phyloP scores from a whole-genome alignment of 192 early-diverging fungal species.

The Linnemannia exigua region DNA sequence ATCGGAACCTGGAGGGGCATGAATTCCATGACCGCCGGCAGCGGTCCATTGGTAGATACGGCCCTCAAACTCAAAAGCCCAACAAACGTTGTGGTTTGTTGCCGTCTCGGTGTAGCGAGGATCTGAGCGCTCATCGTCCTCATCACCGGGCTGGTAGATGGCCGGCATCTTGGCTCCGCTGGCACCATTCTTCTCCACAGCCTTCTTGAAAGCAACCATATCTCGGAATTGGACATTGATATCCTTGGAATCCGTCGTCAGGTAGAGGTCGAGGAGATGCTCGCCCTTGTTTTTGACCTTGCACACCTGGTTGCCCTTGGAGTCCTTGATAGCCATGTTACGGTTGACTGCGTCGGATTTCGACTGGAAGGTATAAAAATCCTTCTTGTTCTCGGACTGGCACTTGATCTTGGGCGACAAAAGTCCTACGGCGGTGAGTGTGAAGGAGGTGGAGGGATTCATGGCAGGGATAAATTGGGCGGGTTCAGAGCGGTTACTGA shows the following conservation, averaged over 20 bases:
- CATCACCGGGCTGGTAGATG: slow-evolving; percentile 27
- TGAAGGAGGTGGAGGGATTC: slow-evolving; percentile 33
- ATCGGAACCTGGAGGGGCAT: slow-evolving; percentile 40
- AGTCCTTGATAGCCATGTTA: slow-evolving; percentile 48
- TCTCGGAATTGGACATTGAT: slow-evolving; percentile 57
- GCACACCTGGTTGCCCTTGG: slow-evolving; percentile 38
- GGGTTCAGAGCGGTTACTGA: slow-evolving; percentile 28
- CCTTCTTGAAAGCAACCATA: slow-evolving; percentile 57
- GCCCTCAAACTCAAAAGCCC: slow-evolving; percentile 57
- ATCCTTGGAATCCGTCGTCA: slow-evolving; percentile 51
- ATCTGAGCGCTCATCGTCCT: slow-evolving; percentile 31
- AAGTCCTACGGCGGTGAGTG: slow-evolving; percentile 41
- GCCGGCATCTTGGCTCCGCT: background rate
- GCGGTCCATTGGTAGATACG: slow-evolving; percentile 55
- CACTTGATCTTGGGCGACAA: slow-evolving; percentile 54
- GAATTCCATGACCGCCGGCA: slow-evolving; percentile 26
- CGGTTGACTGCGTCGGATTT: slow-evolving; percentile 35
- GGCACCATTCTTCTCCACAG: slow-evolving; percentile 38
- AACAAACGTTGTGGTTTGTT: slow-evolving; percentile 15
- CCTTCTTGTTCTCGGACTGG: slow-evolving; percentile 48
- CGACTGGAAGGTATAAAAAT: slow-evolving; percentile 47
- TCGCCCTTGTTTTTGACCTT: slow-evolving; percentile 57
- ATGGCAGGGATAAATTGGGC: slow-evolving; percentile 22
- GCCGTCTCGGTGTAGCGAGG: background rate
- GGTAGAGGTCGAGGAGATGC: slow-evolving; percentile 49